Evolutionary conservation across 1,284 basidiomycete genomes (phyloP), one percentile per base, ranked within the genome.

Genomic region (Psilocybe mexicana): DNA sequence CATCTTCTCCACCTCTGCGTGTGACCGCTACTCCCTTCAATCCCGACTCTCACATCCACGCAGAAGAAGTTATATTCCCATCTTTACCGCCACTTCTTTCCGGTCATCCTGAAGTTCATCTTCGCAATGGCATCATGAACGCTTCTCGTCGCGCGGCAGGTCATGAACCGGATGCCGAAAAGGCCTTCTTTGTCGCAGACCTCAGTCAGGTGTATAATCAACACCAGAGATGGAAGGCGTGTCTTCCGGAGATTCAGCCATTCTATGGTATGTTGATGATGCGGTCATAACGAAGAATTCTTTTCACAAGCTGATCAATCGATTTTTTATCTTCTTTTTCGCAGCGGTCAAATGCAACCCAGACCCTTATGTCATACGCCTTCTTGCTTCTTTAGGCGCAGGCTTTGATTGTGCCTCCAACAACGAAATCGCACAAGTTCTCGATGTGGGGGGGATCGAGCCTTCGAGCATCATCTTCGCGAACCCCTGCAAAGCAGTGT

Each of bases 351-450:
- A 98, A 78, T 98, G 96, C 78, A 99, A 98, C 78, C 96, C 97
- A 11, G 96, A 98, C 69, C 94, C 94, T 2, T 92, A 94, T 68
- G 88, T 99, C 49, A 81, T 99, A 54, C 89, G 94, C 61, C 83
- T 99, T 50, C 86, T 99, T 43, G 93, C 94, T 10, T 86, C 90
- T 25, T 78, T 98, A 60, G 96, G 96, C 43, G 81, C 91, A 1
- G 94, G 94, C 12, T 99, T 99, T 77, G 97, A 99, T 76, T 99
- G 97, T 69, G 97, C 97, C n/a, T 98, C 96, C 44, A 92, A 94
- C 67, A 89, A 90, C 60, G 97, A 99, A 76, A 98, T 99, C 67
- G 80, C 85, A 26, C 83, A 86, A 61, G 90, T 99, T 10, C 81
- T 98, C 28, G 78, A 80, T 25, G 74, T 96, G 10, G 90, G 87